These are phyloP conservation scores for Aspergillus mulundensis DNA, from an alignment of 495 filamentous ascomycete species.

Conservation along the genomic window DNA sequence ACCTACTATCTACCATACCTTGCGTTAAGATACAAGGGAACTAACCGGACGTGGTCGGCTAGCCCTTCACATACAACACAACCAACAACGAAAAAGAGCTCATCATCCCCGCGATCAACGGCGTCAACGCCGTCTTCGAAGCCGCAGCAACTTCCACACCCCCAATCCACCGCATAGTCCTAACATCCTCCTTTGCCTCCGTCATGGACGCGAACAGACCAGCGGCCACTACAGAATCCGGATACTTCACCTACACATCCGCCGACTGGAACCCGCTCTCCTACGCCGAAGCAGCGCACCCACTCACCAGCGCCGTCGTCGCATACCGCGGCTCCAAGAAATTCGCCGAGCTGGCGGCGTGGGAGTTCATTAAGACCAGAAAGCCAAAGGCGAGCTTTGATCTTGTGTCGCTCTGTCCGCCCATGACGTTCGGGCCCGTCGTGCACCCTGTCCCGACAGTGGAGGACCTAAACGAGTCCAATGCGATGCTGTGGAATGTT, in stretches of 20 bases:
- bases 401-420: slow-evolving; percentile 59
- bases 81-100: slow-evolving; percentile 61
- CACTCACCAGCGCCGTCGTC: slow-evolving; percentile 29
- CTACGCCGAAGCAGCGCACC: slow-evolving; percentile 48
- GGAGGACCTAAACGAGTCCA: slow-evolving; percentile 34
- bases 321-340: slow-evolving; percentile 63
- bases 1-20: neutral
- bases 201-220: slow-evolving; percentile 48
- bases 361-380: slow-evolving; percentile 57
- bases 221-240: neutral
- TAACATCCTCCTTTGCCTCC: slow-evolving; percentile 73
- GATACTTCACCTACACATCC: slow-evolving; percentile 54
- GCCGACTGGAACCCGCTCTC: slow-evolving; percentile 74
- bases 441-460: slow-evolving; percentile 31
- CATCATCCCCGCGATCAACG: slow-evolving; percentile 68
- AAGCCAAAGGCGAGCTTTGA: slow-evolving; percentile 66
- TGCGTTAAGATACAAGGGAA: too few relatives aligned
- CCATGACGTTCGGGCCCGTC: slow-evolving; percentile 46
- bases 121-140: slow-evolving; percentile 59
- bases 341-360: slow-evolving; percentile 51
- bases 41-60: too few relatives aligned
- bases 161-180: slow-evolving; percentile 61
- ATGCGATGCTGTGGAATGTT: slow-evolving; percentile 25
- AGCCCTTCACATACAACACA: slow-evolving; percentile 33
- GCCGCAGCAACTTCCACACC: neutral